Conservation (phyloP, 345 rosid genomes). For the Citrus inodora region DNA sequence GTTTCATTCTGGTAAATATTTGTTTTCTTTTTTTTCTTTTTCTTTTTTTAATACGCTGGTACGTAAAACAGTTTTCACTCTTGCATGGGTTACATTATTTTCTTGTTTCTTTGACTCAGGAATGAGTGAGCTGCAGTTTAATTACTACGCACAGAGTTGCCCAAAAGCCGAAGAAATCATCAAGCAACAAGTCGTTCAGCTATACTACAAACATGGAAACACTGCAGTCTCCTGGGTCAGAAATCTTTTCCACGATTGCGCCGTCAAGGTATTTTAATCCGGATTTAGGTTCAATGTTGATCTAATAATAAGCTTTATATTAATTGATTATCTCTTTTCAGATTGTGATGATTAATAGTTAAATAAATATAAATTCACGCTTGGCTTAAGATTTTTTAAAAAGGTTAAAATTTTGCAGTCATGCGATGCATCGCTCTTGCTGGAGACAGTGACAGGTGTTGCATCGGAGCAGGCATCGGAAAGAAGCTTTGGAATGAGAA, state of each 20-base stretch:
- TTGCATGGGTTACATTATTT: too few species aligned
- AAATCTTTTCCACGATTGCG: constrained; percentile 89
- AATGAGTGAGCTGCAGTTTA: constrained; percentile 52
- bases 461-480: constrained; percentile 57
- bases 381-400: too few species aligned
- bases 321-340: too few species aligned
- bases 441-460: constrained; percentile 48
- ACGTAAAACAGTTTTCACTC: too few species aligned
- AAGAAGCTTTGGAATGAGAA: constrained; percentile 84
- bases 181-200: constrained; percentile 54
- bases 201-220: constrained; percentile 73
- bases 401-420: constrained; percentile 31
- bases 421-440: constrained; percentile 75
- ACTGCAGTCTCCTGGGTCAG: constrained; percentile 91
- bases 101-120: constrained; percentile 24
- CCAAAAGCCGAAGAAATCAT: constrained; percentile 82
- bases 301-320: too few species aligned
- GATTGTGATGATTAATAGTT: not conserved
- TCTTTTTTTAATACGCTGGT: not conserved
- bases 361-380: not conserved
- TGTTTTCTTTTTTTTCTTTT: too few species aligned
- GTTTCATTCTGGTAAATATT: constrained; percentile 39
- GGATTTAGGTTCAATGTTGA: too few species aligned
- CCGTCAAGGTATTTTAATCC: constrained; percentile 40
- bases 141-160: constrained; percentile 63